Conservation (phyloP, 345 rosid genomes). For the Noccaea bulbosa region DNA sequence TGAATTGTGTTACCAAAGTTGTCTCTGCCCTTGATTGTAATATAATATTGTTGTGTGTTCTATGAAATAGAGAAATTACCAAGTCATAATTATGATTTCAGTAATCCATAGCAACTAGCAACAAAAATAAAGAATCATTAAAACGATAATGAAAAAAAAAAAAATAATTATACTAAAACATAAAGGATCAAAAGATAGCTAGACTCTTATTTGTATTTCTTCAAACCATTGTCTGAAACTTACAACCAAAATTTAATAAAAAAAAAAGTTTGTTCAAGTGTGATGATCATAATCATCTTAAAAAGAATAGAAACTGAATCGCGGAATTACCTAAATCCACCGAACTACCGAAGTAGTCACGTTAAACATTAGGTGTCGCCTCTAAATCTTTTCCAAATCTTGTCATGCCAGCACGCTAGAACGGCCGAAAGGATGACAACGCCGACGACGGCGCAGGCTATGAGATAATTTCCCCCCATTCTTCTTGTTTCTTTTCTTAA, state of each 20-base stretch:
- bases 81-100: no score
- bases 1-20: neutral
- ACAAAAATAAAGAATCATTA: no score
- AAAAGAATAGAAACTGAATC: no score
- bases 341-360: neutral
- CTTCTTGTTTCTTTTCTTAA: no score
- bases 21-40: neutral
- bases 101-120: no score
- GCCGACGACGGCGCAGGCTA: neutral
- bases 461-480: neutral
- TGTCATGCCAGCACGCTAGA: neutral
- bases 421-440: neutral
- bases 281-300: no score
- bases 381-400: neutral
- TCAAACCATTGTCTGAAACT: slow-evolving; percentile 12
- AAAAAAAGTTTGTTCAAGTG: no score
- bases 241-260: neutral
- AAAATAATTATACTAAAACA: neutral
- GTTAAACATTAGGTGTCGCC: neutral
- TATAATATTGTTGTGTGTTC: neutral
- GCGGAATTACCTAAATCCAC: neutral
- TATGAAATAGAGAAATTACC: neutral
- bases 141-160: no score
- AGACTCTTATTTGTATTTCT: neutral
- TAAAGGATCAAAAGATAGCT: neutral